Percentiles rank a stretch among this genome's conserved stretches.
Evolutionary conservation across 371 early-diverging fungal species (phyloP).

Genomic region (Funneliformis caledonium): DNA sequence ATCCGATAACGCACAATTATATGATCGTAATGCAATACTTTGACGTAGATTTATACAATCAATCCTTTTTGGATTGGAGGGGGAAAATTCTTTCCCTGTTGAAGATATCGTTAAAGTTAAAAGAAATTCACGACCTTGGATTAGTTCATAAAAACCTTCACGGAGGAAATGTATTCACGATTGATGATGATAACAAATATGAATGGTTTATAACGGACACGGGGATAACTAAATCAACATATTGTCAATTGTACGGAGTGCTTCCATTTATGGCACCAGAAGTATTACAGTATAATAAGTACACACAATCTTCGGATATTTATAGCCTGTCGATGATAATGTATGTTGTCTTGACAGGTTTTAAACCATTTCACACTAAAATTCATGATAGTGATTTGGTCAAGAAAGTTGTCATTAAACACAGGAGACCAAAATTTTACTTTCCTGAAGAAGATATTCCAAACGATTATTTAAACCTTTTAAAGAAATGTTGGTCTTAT

Average conservation of each 20-base stretch:
- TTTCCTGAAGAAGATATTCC: not conserved
- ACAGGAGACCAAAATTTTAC: not conserved
- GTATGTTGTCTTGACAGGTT: not conserved
- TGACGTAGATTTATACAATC: conserved; percentile 6
- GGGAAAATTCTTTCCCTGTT: not conserved
- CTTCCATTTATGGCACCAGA: conserved; percentile 25
- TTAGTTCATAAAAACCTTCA: not conserved
- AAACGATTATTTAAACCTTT: not conserved
- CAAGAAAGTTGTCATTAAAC: not conserved
- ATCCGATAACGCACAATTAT: conserved; percentile 4
- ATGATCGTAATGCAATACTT: conserved; percentile 26
- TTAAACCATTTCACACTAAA: not conserved
- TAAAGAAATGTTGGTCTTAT: conserved; percentile 1
- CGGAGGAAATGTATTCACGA: not conserved
- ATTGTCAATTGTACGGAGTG: not conserved
- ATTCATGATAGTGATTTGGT: not conserved
- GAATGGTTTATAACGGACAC: not conserved
- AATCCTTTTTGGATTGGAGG: not conserved
- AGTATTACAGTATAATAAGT: not conserved
- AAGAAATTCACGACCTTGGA: not conserved
- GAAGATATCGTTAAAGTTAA: not conserved
- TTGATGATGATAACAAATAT: not conserved
- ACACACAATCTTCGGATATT: conserved; percentile 2
- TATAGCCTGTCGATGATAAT: conserved; percentile 12
- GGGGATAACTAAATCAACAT: not conserved